These are phyloP conservation scores for Nematocida sp. DNA, from an alignment of 371 early-diverging fungal genomes.

Conservation along the genomic window DNA sequence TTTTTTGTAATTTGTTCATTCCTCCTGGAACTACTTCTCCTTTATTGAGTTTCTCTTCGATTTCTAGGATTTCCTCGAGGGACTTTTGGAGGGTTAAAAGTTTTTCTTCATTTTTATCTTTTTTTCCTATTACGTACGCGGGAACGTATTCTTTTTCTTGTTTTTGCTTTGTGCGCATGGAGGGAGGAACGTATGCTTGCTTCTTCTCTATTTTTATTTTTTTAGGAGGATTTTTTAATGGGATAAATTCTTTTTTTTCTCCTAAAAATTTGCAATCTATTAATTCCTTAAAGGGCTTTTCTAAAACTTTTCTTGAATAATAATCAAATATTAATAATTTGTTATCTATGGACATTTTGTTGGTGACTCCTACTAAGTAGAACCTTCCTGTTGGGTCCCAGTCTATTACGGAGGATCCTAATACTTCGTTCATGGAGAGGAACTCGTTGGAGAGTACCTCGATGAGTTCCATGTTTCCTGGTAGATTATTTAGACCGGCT, in stretches of 20 bases:
- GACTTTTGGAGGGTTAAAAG: constrained; percentile 51
- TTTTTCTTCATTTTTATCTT: constrained; percentile 23
- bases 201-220: constrained; percentile 20
- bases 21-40: constrained; percentile 56
- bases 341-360: constrained; percentile 66
- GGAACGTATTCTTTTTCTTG: constrained; percentile 8
- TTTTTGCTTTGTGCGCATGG: constrained; percentile 32
- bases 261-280: constrained; percentile 36
- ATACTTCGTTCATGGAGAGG: constrained; percentile 52
- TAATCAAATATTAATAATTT: constrained; percentile 65
- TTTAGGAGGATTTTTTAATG: constrained; percentile 44
- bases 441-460: constrained; percentile 31
- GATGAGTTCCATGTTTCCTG: constrained; percentile 64
- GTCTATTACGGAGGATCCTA: constrained; percentile 63
- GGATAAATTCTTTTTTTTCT: constrained; percentile 4
- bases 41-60: constrained; percentile 55
- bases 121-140: constrained; percentile 30
- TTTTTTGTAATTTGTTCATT: constrained; percentile 31
- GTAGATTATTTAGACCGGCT: constrained; percentile 66
- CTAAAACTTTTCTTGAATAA: constrained; percentile 61
- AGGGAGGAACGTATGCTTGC: constrained; percentile 59
- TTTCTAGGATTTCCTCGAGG: constrained; percentile 50
- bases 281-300: constrained; percentile 61
- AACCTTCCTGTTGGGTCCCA: constrained; percentile 64
- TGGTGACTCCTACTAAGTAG: constrained; percentile 63